Evolutionary conservation across 495 filamentous ascomycete species (phyloP).

Genomic region (Cudoniella acicularis): DNA sequence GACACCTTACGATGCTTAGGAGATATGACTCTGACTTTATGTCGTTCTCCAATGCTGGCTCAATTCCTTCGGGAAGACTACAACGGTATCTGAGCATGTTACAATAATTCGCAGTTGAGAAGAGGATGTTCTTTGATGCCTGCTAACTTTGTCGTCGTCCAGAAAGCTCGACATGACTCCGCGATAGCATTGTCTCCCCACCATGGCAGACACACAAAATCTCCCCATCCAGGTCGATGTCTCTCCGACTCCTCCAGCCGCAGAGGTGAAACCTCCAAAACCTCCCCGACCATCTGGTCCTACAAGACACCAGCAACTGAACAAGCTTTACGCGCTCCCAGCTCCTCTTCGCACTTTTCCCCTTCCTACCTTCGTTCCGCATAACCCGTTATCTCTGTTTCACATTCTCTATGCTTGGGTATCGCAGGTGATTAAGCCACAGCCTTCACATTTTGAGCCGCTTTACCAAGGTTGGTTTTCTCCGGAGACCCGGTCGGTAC

Average conservation of each 20-base stretch:
- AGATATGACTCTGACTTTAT: constrained; percentile 69
- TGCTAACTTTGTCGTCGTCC: constrained; percentile 4
- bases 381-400: constrained; percentile 85
- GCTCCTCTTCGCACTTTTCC: constrained; percentile 77
- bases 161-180: constrained; percentile 17
- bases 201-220: constrained; percentile 21
- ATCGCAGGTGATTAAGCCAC: constrained; percentile 63
- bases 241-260: neutral
- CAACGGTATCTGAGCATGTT: constrained; percentile 96
- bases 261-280: neutral
- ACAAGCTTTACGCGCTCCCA: constrained; percentile 74
- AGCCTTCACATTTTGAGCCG: constrained; percentile 59
- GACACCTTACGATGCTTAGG: constrained; percentile 57
- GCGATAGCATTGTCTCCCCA: constrained; percentile 11
- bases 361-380: constrained; percentile 81
- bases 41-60: constrained; percentile 69
- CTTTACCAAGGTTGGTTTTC: constrained; percentile 74
- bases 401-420: constrained; percentile 73
- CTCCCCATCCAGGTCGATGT: neutral
- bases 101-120: constrained; percentile 1
- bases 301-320: constrained; percentile 38
- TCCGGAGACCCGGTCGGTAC: constrained; percentile 72
- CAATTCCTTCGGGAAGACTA: constrained; percentile 71
- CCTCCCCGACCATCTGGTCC: constrained; percentile 18
- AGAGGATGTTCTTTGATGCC: neutral